Percentiles rank a stretch among this genome's conserved stretches.
phyloP scores from a whole-genome alignment of 164 flowering plant species.

The Akebia trifoliata region DNA sequence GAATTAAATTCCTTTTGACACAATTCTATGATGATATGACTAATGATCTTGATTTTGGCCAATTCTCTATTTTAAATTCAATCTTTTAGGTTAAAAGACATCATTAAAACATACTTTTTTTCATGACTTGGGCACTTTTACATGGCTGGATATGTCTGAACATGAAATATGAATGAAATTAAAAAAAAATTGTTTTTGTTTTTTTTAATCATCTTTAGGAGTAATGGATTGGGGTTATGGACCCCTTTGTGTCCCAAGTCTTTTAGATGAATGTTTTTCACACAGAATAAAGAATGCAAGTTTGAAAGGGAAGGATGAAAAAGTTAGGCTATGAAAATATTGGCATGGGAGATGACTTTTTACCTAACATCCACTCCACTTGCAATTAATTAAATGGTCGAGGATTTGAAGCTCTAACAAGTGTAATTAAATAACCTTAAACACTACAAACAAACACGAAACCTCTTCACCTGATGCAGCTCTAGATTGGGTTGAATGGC shows the following conservation, averaged over 20 bases:
- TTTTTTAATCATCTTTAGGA: background rate
- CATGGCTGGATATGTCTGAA: constrained; percentile 1
- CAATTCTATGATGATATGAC: constrained; percentile 4
- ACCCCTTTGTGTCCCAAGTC: constrained; percentile 6
- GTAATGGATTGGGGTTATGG: constrained; percentile 2
- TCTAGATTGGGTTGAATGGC: background rate
- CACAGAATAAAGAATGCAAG: background rate
- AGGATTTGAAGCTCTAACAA: background rate
- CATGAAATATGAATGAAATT: constrained; percentile 4
- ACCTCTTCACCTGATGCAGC: background rate
- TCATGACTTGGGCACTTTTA: background rate
- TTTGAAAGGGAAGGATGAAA: background rate
- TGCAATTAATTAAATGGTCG: constrained; percentile 13
- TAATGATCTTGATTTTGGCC: background rate
- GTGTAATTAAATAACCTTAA: background rate
- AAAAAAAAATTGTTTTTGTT: background rate
- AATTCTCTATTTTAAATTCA: constrained; percentile 3
- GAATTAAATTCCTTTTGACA: background rate
- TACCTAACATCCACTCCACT: constrained; percentile 31
- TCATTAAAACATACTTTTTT: background rate
- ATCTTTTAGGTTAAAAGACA: background rate
- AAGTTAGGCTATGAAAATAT: constrained; percentile 2
- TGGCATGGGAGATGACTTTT: constrained; percentile 15
- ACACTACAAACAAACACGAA: background rate
- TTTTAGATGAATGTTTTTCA: constrained; percentile 7